A percentile compares a stretch with the other conserved stretches of the same genome.
These are phyloP conservation scores for Wickerhamiella spandovensis DNA, from an alignment of 805 yeast species.

Conservation along the genomic window DNA sequence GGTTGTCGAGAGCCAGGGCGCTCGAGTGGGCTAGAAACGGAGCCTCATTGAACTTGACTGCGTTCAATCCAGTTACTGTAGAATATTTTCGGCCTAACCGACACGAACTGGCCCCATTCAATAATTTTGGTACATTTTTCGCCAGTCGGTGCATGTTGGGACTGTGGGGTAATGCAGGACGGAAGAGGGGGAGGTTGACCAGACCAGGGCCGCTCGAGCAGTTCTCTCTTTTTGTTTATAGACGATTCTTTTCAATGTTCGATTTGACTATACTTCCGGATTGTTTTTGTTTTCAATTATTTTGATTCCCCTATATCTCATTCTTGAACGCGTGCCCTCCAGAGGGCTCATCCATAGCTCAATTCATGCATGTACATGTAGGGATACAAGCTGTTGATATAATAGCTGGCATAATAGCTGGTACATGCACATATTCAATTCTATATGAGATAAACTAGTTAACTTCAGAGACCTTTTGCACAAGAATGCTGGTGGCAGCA, in stretches of 20 bases:
- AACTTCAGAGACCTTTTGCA: slow-evolving; percentile 37
- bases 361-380: no score
- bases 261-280: not conserved
- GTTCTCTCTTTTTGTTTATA: not conserved
- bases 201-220: not conserved
- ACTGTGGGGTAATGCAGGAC: slow-evolving; percentile 6
- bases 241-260: not conserved
- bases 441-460: not conserved
- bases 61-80: not conserved
- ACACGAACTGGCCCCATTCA: not conserved
- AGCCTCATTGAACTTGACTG: slow-evolving; percentile 13
- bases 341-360: no score
- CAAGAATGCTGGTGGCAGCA: slow-evolving; percentile 85
- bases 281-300: not conserved
- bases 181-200: not conserved
- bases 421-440: no score
- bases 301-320: no score
- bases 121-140: not conserved
- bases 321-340: no score
- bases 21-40: slow-evolving; percentile 17
- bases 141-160: not conserved
- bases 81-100: not conserved
- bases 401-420: no score
- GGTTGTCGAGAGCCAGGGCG: slow-evolving; percentile 12
- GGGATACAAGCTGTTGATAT: no score